phyloP scores from a whole-genome alignment of 768 basidiomycete genomes.

The Lentinula sp. region DNA sequence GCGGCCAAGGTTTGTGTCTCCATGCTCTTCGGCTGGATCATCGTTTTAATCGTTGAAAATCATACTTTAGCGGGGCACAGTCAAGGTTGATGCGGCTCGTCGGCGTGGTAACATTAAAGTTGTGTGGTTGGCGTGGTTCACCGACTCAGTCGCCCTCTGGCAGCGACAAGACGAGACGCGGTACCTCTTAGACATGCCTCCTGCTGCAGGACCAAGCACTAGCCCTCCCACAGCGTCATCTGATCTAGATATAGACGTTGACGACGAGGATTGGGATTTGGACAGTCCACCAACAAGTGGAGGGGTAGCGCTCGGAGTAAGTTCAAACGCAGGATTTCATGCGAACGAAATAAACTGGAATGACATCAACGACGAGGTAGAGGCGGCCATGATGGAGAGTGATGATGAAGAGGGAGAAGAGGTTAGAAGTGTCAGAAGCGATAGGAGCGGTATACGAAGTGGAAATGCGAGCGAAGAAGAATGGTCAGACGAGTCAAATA shows the following conservation, averaged over 20 bases:
- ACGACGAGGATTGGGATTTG: slow-evolving; percentile 58
- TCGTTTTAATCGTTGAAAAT: background rate
- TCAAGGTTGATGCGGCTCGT: slow-evolving; percentile 83
- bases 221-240: slow-evolving; percentile 49
- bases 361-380: slow-evolving; percentile 81
- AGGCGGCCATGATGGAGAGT: slow-evolving; percentile 80
- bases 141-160: slow-evolving; percentile 88
- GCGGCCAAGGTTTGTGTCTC: slow-evolving; percentile 64
- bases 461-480: slow-evolving; percentile 47
- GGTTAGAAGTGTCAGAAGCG: slow-evolving; percentile 29
- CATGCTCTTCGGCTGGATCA: slow-evolving; percentile 5
- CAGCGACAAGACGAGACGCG: slow-evolving; percentile 68
- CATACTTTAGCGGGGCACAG: slow-evolving; percentile 66
- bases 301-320: slow-evolving; percentile 4
- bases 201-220: slow-evolving; percentile 27
- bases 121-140: slow-evolving; percentile 88
- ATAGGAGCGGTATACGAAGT: slow-evolving; percentile 36
- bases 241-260: slow-evolving; percentile 56
- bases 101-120: slow-evolving; percentile 74
- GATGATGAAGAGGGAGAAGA: slow-evolving; percentile 50
- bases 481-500: slow-evolving; percentile 43
- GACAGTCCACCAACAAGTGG: slow-evolving; percentile 9
- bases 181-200: slow-evolving; percentile 66
- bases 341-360: slow-evolving; percentile 72
- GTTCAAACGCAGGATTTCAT: slow-evolving; percentile 26